Evolutionary conservation across 2,329 filamentous ascomycete species (phyloP).

Genomic region (Paraconiothyrium brasiliense): DNA sequence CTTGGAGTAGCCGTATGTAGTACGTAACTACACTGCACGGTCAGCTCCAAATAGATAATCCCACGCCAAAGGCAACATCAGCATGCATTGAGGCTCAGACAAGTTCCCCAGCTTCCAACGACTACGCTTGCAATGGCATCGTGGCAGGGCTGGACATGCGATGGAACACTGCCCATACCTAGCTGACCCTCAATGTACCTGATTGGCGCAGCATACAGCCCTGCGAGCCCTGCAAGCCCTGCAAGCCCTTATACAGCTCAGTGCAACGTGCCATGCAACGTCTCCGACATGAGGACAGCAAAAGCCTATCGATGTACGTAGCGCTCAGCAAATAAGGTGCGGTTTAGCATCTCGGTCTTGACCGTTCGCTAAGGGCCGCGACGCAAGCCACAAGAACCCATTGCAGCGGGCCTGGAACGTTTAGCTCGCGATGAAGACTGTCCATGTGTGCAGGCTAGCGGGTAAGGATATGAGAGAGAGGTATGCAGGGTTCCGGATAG

Average conservation of each 20-base stretch:
- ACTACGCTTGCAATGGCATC: not conserved
- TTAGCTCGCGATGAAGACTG: not conserved
- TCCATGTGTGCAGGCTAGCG: no score
- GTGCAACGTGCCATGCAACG: constrained; percentile 3
- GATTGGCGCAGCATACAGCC: no score
- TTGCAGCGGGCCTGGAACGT: constrained; percentile 32
- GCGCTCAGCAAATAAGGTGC: constrained; percentile 4
- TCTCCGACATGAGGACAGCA: no score
- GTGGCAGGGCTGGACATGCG: not conserved
- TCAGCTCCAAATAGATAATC: not conserved
- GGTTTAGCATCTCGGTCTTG: constrained; percentile 8
- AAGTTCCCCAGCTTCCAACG: not conserved
- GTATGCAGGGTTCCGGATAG: constrained; percentile 5
- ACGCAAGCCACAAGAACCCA: constrained; percentile 41
- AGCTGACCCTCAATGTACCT: no score
- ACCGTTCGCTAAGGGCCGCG: constrained; percentile 21
- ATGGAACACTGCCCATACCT: no score
- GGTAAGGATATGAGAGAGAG: not conserved
- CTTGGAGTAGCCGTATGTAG: not conserved
- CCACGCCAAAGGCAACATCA: constrained; percentile 7
- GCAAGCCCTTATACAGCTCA: constrained; percentile 11
- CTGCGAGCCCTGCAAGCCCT: not conserved
- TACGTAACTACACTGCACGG: not conserved
- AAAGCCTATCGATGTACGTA: not conserved
- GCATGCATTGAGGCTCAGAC: constrained; percentile 12